Conservation (phyloP, 73 alveolate genomes). For the Symbiodinium natans region DNA sequence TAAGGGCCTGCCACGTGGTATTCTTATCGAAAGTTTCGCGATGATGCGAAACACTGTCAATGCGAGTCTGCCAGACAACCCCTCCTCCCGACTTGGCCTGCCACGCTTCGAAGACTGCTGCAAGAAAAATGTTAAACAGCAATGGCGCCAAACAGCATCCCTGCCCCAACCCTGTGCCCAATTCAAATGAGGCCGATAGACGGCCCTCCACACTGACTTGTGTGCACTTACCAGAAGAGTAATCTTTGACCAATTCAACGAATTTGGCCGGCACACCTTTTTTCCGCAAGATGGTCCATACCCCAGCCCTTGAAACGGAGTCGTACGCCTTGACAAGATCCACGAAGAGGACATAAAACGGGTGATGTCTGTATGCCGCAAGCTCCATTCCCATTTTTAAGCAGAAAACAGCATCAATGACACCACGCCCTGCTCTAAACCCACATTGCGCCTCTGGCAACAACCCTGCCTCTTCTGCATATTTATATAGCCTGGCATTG, state of each 20-base stretch:
- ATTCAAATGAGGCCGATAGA: not conserved
- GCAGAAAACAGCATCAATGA: not conserved
- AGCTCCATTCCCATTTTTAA: not conserved
- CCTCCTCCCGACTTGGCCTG: not conserved
- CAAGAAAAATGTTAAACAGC: not conserved
- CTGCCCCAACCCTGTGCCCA: constrained; percentile 35
- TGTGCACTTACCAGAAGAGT: not conserved
- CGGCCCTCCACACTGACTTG: not conserved
- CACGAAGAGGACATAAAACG: not conserved
- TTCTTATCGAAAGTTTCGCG: not conserved
- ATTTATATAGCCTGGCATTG: not conserved
- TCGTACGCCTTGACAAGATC: constrained; percentile 27
- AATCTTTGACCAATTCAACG: not conserved
- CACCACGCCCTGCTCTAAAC: constrained; percentile 26
- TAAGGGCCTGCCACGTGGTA: not conserved
- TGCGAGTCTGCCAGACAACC: not conserved
- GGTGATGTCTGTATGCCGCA: not conserved
- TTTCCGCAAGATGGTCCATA: not conserved
- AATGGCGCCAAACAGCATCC: constrained; percentile 41
- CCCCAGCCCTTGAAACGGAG: not conserved
- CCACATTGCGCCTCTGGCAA: constrained; percentile 50
- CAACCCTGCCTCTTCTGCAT: not conserved
- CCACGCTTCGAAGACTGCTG: constrained; percentile 33
- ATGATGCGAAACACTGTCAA: not conserved
- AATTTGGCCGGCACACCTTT: not conserved